phyloP scores from a whole-genome alignment of 495 filamentous ascomycete genomes.

The Aspergillus haitiensis region DNA sequence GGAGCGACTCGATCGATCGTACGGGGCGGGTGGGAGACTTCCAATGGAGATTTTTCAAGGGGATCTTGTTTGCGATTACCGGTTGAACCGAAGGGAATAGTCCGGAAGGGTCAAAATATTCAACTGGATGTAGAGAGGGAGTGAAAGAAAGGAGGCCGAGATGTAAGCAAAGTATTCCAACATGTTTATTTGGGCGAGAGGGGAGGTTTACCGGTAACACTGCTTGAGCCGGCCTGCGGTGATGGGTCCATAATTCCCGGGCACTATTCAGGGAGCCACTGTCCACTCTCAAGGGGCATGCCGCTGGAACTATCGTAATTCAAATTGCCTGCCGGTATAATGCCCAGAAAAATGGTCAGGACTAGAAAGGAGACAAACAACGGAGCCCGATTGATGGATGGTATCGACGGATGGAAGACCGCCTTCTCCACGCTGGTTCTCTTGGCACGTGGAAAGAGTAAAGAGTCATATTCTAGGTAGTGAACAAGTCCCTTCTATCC shows the following conservation, averaged over 20 bases:
- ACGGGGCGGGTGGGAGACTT: constrained; percentile 88
- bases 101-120: constrained; percentile 86
- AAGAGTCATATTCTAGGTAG: background rate
- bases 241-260: constrained; percentile 50
- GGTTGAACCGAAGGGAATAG: constrained; percentile 79
- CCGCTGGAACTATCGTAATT: constrained; percentile 22
- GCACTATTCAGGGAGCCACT: constrained; percentile 30
- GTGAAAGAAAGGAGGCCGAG: background rate
- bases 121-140: constrained; percentile 34
- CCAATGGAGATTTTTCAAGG: constrained; percentile 94
- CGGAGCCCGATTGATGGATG: background rate
- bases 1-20: constrained; percentile 87
- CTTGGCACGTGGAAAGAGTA: constrained; percentile 5
- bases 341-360: background rate
- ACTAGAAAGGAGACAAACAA: background rate
- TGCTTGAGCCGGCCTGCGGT: constrained; percentile 47
- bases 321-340: constrained; percentile 2
- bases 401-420: constrained; percentile 5
- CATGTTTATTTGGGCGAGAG: background rate
- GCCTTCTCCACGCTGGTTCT: constrained; percentile 18
- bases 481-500: background rate
- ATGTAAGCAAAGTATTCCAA: constrained; percentile 9
- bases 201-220: constrained; percentile 48
- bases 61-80: constrained; percentile 73
- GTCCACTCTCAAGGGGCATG: constrained; percentile 35